phyloP scores from a whole-genome alignment of 805 yeast species.

The Isabelozyma heimii region DNA sequence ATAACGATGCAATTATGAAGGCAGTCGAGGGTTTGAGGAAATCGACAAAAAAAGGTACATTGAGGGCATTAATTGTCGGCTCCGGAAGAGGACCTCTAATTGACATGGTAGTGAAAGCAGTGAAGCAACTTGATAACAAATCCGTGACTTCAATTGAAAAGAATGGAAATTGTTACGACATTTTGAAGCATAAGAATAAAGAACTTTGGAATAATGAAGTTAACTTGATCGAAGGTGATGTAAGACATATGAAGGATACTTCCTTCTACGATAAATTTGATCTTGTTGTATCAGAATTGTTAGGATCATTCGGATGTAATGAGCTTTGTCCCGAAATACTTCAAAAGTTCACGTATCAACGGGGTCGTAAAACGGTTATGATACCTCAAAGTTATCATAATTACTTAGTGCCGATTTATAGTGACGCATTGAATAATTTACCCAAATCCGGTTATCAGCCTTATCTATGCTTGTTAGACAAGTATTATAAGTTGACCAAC shows the following conservation, averaged over 20 bases:
- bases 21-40: constrained; percentile 44
- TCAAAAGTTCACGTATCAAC: constrained; percentile 23
- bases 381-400: constrained; percentile 52
- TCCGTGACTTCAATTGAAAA: constrained; percentile 59
- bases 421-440: constrained; percentile 34
- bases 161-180: constrained; percentile 57
- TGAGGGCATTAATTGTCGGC: constrained; percentile 61
- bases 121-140: not conserved
- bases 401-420: constrained; percentile 63
- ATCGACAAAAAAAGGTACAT: constrained; percentile 1
- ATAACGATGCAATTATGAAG: constrained; percentile 58
- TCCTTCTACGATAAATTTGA: constrained; percentile 34
- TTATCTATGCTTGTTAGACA: constrained; percentile 17
- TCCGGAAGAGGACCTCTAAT: constrained; percentile 89
- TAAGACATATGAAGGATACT: constrained; percentile 40
- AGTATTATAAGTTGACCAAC: constrained; percentile 25
- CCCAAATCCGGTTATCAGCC: constrained; percentile 11
- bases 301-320: constrained; percentile 93
- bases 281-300: constrained; percentile 72
- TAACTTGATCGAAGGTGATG: constrained; percentile 54
- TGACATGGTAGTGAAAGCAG: constrained; percentile 23
- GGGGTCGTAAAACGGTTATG: constrained; percentile 36
- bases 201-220: constrained; percentile 54
- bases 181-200: constrained; percentile 47
- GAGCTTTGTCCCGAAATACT: constrained; percentile 83